These are phyloP conservation scores for Monascus purpureus DNA, from an alignment of 495 filamentous ascomycete genomes.

Conservation along the genomic window DNA sequence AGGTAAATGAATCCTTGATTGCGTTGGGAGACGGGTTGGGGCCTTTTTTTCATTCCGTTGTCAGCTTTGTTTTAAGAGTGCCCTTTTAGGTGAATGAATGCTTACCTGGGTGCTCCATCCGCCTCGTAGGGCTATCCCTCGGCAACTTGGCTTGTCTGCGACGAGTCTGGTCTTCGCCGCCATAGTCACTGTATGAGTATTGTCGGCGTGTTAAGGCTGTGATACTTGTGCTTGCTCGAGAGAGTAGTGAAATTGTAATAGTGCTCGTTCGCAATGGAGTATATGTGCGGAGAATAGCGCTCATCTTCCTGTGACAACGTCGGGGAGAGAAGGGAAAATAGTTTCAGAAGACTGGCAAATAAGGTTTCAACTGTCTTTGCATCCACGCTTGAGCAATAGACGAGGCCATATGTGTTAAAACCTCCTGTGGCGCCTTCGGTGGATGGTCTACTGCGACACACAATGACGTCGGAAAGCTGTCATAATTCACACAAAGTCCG, in stretches of 20 bases:
- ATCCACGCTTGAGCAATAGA: too few relatives aligned
- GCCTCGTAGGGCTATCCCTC: slow-evolving; percentile 6
- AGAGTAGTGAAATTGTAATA: background rate
- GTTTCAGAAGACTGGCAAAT: too few relatives aligned
- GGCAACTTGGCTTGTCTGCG: slow-evolving; percentile 3
- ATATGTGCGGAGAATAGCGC: too few relatives aligned
- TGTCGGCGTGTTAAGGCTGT: slow-evolving; percentile 1
- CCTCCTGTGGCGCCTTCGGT: too few relatives aligned
- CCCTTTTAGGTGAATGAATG: background rate
- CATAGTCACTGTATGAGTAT: slow-evolving; percentile 12
- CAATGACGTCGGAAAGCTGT: too few relatives aligned
- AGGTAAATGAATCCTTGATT: slow-evolving; percentile 2
- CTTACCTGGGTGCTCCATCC: slow-evolving; percentile 17
- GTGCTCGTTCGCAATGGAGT: background rate
- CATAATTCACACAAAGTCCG: too few relatives aligned
- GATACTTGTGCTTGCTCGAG: background rate
- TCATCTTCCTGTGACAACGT: too few relatives aligned
- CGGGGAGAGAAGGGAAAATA: too few relatives aligned
- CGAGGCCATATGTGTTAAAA: too few relatives aligned
- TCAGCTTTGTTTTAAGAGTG: background rate
- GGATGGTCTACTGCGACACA: too few relatives aligned
- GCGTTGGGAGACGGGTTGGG: slow-evolving; percentile 8
- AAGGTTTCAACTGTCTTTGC: too few relatives aligned
- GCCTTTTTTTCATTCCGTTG: background rate
- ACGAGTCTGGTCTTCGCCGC: slow-evolving; percentile 6